Base-by-base conservation (phyloP, 1,284 basidiomycete species). In the Anthracocystis walkeri region DNA sequence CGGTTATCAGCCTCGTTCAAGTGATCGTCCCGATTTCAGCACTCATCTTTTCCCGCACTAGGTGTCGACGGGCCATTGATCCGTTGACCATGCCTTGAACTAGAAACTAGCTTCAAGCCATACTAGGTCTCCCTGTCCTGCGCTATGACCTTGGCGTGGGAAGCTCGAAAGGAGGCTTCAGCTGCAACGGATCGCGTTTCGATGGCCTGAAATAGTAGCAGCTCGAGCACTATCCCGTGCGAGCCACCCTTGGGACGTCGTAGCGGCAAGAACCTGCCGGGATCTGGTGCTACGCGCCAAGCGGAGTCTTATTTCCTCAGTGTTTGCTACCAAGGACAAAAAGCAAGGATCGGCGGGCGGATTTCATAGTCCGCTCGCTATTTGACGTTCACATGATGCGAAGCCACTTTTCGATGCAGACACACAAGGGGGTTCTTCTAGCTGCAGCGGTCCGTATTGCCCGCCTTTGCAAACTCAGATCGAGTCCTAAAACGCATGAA, bases 361-460 rank as follows among this genome's bases (percentile, higher is more conserved):
- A 31, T 31, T 35, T 48, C 16, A 29, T 16, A 14, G 45, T 46
- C 45, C 45, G 45, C 45, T 25, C 25, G 45, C 45, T 23, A 5
- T 5, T 46, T 46, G 25, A 16, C 25, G 45, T 27, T 29, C 45
- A 46, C 45, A 27, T 38, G 35, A 38, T 38, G 35, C 35, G 35
- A 38, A 38, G 12, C 35, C 35, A 38, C 35, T 38, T 38, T 38
- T 6, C 14, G 3, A 38, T 38, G 35, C 35, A 38, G 35, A 38
- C 35, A 6, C 35, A 16, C 35, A 38, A 38, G 35, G 35, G 35
- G 35, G 35, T 38, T 4, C 35, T 38, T 14, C 35, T 38, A 27
- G 45, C 55, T 46, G 55, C 55, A 57, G 45, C 21, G 55, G 45
- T 45, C 7, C 29, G 25, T 20, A 16, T 8, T 29, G 8, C 31